A percentile compares a stretch with the other conserved stretches of the same genome.
phyloP scores from a whole-genome alignment of 2,329 filamentous ascomycete genomes.

The Pseudogymnoascus pannorum region DNA sequence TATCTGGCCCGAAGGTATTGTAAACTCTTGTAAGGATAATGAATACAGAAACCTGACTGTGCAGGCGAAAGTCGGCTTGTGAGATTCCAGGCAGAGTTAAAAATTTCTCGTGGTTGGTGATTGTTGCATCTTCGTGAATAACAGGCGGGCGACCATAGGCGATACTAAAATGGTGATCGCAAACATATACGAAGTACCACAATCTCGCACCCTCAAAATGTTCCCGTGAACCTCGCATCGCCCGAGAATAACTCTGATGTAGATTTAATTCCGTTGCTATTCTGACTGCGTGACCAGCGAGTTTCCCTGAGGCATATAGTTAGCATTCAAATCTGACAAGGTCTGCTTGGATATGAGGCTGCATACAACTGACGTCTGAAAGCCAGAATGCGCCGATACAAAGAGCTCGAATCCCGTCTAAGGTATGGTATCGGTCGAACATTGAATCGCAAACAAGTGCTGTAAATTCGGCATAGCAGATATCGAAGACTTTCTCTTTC shows the following conservation, averaged over 20 bases:
- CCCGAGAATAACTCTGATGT: conserved; percentile 45
- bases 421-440: conserved; percentile 48
- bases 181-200: conserved; percentile 58
- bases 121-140: conserved; percentile 49
- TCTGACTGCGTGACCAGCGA: conserved; percentile 51
- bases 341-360: background rate
- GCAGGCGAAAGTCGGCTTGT: conserved; percentile 46
- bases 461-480: conserved; percentile 51
- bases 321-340: background rate
- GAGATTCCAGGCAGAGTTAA: conserved; percentile 43
- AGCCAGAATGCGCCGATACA: conserved; percentile 59
- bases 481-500: conserved; percentile 44
- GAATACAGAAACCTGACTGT: conserved; percentile 53
- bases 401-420: conserved; percentile 52
- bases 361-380: conserved; percentile 39
- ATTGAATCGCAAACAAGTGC: conserved; percentile 49
- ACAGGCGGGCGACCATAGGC: conserved; percentile 56
- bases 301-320: conserved; percentile 45
- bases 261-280: conserved; percentile 51
- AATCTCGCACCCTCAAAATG: conserved; percentile 49
- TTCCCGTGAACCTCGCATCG: conserved; percentile 39
- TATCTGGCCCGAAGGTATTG: conserved; percentile 51
- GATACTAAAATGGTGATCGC: conserved; percentile 60
- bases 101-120: conserved; percentile 50
- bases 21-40: conserved; percentile 53